Evolutionary conservation across 1,139 yeast genomes (phyloP), one percentile per base, ranked within the genome.

Genomic region (Sugiyamaella japonica): DNA sequence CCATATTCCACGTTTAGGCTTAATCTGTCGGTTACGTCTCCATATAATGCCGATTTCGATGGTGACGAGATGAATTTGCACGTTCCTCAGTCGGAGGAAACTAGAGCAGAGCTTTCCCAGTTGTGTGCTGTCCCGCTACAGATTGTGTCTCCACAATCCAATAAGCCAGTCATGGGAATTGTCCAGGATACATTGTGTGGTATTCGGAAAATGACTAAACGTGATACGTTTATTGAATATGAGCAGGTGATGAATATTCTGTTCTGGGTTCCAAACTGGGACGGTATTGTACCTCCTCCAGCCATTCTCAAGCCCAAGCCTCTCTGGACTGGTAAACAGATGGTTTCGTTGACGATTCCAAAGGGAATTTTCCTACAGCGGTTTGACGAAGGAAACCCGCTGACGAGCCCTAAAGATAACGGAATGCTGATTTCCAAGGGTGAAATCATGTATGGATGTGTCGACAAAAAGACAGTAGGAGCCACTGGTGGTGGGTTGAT

Each of bases 11-110:
- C 99, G 0, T 95, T 95, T 78, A 85, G 99, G 76, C 79, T 95
- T 76, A 95, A 93, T 70, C 78, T 95, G 70, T 93, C 98, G 13
- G 99, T 93, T 50, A 93, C 99, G 0, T 89, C 98, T 13, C 99
- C 99, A 25, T 95, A 95, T 75, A 95, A 95, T 75, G 99, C 99
- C 50, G 99, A 95, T 86, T 95, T 95, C 79, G 99, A 95, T 77
- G 99, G 99, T 79, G 99, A 95, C 74, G 99, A 95, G 76, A 95
- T 95, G 99, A 95, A 95, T 75, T 86, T 95, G 76, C 99, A 95
- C 70, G 99, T 95, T 62, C 99, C 99, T 5, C 99, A 95, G 72
- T 89, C 97, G 7, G 97, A 91, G 62, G 99, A 95, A 74, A 93
- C 99, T 0, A 82, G 98, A 70, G 97, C 99, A 1, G 99, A 95